A percentile compares a stretch with the other conserved stretches of the same genome.
Evolutionary conservation across 2,329 filamentous ascomycete species (phyloP).

Genomic region (Leptodontidium sp.): DNA sequence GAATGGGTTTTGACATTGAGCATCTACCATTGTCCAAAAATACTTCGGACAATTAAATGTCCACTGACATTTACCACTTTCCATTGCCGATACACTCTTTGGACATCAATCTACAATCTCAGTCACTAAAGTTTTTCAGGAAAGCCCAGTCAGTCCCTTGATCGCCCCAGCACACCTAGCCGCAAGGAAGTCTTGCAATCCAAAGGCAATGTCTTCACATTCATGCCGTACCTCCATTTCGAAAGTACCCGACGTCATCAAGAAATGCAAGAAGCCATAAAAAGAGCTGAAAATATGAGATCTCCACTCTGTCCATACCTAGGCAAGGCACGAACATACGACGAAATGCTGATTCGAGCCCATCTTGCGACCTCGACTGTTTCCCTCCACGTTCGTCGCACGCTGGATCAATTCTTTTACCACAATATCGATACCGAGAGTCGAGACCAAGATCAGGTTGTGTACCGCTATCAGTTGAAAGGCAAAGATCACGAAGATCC

Average conservation of each 20-base stretch:
- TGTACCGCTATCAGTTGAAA: conserved; percentile 41
- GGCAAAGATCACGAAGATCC: conserved; percentile 23
- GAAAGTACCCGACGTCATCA: conserved; percentile 38
- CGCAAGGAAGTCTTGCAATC: conserved; percentile 30
- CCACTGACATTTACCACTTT: background rate
- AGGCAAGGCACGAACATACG: conserved; percentile 37
- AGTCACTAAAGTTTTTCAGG: background rate
- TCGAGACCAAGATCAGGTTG: conserved; percentile 49
- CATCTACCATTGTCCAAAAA: background rate
- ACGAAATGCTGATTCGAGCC: conserved; percentile 44
- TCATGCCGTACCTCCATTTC: conserved; percentile 44
- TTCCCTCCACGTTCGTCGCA: conserved; percentile 55
- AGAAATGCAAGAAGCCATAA: conserved; percentile 43
- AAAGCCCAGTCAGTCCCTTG: conserved; percentile 27
- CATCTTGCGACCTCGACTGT: conserved; percentile 39
- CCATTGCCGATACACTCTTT: background rate
- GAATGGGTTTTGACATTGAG: background rate
- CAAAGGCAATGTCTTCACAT: conserved; percentile 39
- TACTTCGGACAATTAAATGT: background rate
- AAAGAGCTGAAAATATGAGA: conserved; percentile 36
- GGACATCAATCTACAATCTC: background rate
- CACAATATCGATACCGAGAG: conserved; percentile 52
- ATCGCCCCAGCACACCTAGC: conserved; percentile 26
- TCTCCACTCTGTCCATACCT: conserved; percentile 26
- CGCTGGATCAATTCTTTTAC: conserved; percentile 56